These are phyloP conservation scores for Cordyceps sp. DNA, from an alignment of 2,329 filamentous ascomycete species.

Conservation along the genomic window DNA sequence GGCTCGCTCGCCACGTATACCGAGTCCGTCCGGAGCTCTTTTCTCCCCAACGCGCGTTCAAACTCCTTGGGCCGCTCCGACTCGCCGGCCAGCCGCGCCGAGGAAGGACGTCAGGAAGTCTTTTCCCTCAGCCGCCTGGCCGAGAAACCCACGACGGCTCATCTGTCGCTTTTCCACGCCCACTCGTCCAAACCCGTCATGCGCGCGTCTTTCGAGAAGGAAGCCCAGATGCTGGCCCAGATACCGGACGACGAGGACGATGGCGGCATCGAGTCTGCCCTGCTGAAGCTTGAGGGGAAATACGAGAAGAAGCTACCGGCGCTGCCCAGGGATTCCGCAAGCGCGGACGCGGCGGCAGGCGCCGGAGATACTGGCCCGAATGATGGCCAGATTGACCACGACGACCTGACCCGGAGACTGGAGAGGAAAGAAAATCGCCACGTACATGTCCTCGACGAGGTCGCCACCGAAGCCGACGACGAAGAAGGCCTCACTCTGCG, in stretches of 20 bases:
- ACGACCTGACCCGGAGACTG: slow-evolving; percentile 7
- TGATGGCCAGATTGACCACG: not conserved
- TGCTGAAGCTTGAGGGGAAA: slow-evolving; percentile 82
- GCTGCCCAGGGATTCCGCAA: slow-evolving; percentile 11
- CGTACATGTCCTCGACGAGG: slow-evolving; percentile 25
- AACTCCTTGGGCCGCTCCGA: slow-evolving; percentile 10
- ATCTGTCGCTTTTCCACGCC: slow-evolving; percentile 41
- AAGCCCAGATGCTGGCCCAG: slow-evolving; percentile 71
- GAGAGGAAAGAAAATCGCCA: slow-evolving; percentile 30
- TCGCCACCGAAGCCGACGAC: slow-evolving; percentile 6
- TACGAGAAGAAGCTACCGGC: slow-evolving; percentile 40
- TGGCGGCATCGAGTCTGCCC: slow-evolving; percentile 79
- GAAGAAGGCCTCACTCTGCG: not conserved
- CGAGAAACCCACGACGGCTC: slow-evolving; percentile 27
- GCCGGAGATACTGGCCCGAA: not conserved
- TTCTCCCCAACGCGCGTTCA: slow-evolving; percentile 24
- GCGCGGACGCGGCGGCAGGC: not conserved
- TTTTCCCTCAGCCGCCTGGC: slow-evolving; percentile 45
- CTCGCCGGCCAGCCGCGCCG: slow-evolving; percentile 5
- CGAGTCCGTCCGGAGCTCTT: slow-evolving; percentile 43
- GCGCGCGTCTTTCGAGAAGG: slow-evolving; percentile 70
- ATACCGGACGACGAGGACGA: slow-evolving; percentile 72
- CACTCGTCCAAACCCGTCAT: slow-evolving; percentile 45
- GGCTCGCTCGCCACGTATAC: slow-evolving; percentile 43
- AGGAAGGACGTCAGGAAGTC: slow-evolving; percentile 20